Evolutionary conservation across 139 green algal genomes (phyloP).

Genomic region (Nannochloris sp.): DNA sequence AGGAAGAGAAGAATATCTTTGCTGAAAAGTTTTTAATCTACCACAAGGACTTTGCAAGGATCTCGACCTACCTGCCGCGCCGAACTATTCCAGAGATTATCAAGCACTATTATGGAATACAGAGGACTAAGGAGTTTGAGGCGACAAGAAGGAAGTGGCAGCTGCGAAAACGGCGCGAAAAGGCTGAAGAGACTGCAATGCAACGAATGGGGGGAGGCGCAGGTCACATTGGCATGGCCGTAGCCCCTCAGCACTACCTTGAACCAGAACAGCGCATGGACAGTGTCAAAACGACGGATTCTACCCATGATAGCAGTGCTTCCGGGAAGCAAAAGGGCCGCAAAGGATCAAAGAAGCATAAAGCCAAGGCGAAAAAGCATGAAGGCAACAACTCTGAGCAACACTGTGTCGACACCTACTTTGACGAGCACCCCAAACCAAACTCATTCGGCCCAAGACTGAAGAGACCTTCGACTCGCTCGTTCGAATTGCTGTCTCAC

Average conservation of each 20-base stretch:
- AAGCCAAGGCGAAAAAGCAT: background rate
- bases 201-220: background rate
- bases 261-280: background rate
- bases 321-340: no score
- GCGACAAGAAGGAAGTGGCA: conserved; percentile 72
- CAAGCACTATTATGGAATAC: conserved; percentile 65
- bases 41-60: conserved; percentile 78
- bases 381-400: conserved; percentile 1
- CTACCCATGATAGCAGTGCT: background rate
- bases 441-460: no score
- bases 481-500: no score
- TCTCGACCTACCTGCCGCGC: conserved; percentile 58
- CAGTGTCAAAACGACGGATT: background rate
- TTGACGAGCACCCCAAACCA: no score
- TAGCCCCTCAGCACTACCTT: background rate
- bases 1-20: conserved; percentile 74
- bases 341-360: background rate
- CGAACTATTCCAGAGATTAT: conserved; percentile 72
- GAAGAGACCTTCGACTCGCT: no score
- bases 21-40: conserved; percentile 73
- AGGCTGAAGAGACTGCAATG: conserved; percentile 31
- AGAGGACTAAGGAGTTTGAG: conserved; percentile 78
- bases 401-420: no score
- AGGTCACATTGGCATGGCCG: conserved; percentile 9
- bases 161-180: conserved; percentile 76